Conservation (phyloP, 805 yeast species). For the Ascoidea rubescens region DNA sequence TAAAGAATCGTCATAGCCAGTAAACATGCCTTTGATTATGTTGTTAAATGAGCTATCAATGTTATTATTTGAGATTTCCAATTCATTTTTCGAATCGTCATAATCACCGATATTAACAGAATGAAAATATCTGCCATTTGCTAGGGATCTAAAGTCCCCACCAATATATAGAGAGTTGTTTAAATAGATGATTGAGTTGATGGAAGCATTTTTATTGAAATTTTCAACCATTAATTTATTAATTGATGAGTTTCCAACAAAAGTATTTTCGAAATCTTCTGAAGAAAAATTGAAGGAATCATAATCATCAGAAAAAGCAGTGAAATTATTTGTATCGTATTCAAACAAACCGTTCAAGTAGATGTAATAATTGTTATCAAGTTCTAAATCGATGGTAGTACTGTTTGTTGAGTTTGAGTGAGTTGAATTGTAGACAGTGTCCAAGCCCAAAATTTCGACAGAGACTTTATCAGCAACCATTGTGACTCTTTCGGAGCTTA, state of each 20-base stretch:
- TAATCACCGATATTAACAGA: conserved; percentile 1
- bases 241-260: conserved; percentile 36
- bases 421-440: conserved; percentile 20
- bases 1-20: conserved; percentile 21
- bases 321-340: conserved; percentile 58
- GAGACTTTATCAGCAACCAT: conserved; percentile 63
- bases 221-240: conserved; percentile 23
- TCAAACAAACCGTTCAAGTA: conserved; percentile 71
- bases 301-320: conserved; percentile 30
- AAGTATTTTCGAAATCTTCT: conserved; percentile 8
- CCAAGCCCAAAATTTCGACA: conserved; percentile 33
- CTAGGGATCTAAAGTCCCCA: conserved; percentile 30
- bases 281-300: conserved; percentile 16
- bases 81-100: background rate
- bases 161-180: conserved; percentile 27
- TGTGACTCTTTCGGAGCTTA: conserved; percentile 22
- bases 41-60: background rate
- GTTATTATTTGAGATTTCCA: background rate
- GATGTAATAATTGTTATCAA: conserved; percentile 15
- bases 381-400: conserved; percentile 6
- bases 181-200: conserved; percentile 25
- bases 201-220: conserved; percentile 14
- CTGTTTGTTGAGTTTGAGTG: conserved; percentile 17
- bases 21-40: too few relatives aligned
- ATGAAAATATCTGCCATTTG: conserved; percentile 25